Evolutionary conservation across 1,284 basidiomycete species (phyloP).

Genomic region (Fomitopsis pinicola): DNA sequence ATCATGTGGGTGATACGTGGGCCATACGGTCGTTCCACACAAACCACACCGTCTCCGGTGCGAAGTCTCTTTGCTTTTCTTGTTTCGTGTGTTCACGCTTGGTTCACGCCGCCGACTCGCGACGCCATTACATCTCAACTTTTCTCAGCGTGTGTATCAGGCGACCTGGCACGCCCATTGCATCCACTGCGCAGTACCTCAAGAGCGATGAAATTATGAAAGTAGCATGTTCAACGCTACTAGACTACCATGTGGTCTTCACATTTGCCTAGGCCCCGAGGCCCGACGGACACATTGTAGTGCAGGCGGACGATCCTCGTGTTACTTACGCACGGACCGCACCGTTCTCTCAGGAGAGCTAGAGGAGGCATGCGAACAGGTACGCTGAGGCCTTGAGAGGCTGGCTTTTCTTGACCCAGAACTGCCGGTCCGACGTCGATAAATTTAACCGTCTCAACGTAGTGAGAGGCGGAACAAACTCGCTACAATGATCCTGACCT

Average conservation of each 20-base stretch:
- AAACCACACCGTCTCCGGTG: not conserved
- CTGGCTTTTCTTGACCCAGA: not conserved
- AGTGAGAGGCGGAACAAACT: not conserved
- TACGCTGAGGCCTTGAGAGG: not conserved
- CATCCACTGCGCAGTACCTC: no score
- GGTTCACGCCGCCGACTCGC: no score
- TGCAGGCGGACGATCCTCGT: not conserved
- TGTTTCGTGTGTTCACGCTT: not conserved
- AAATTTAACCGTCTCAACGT: not conserved
- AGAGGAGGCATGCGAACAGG: not conserved
- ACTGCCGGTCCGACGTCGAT: not conserved
- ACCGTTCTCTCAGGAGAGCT: not conserved
- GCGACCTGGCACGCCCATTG: no score
- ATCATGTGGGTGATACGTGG: not conserved
- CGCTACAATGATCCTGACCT: not conserved
- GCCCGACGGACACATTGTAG: not conserved
- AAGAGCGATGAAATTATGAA: no score
- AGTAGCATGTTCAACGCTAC: no score
- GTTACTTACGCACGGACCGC: not conserved
- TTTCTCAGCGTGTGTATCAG: no score
- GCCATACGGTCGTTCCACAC: not conserved
- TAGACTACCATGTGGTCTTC: no score
- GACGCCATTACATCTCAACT: not conserved
- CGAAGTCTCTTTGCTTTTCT: not conserved
- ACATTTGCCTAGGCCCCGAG: no score